Evolutionary conservation across 306 rosid genomes (phyloP).

Genomic region (Malus asiatica): DNA sequence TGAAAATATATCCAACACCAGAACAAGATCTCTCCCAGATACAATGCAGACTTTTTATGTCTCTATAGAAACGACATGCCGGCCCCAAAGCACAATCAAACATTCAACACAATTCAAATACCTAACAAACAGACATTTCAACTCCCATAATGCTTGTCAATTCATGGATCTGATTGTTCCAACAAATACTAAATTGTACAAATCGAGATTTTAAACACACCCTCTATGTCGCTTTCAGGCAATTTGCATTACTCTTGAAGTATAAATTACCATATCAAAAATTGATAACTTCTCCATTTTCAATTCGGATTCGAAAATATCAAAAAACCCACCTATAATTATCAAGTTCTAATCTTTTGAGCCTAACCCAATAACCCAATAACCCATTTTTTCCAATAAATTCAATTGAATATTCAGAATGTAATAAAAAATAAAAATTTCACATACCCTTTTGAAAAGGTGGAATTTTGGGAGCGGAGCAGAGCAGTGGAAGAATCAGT

Average conservation of each 20-base stretch:
- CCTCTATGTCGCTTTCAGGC: slow-evolving; percentile 4
- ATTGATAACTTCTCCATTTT: background rate
- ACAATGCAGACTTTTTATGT: background rate
- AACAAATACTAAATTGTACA: background rate
- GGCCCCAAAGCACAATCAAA: background rate
- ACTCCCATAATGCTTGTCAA: background rate
- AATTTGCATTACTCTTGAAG: background rate
- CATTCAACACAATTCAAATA: background rate
- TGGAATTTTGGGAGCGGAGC: background rate
- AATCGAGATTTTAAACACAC: background rate
- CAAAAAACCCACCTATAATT: background rate
- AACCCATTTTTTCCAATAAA: background rate
- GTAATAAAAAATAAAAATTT: background rate
- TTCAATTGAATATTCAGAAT: background rate
- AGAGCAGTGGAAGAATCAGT: background rate
- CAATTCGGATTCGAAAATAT: background rate
- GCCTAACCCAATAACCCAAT: background rate
- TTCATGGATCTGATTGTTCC: background rate
- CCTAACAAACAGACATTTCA: background rate
- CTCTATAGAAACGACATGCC: background rate
- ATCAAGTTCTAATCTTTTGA: background rate
- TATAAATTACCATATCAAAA: too few relatives aligned
- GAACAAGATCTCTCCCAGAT: background rate
- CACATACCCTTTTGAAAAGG: slow-evolving; percentile 11
- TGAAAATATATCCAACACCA: background rate